Conservation (phyloP, 1,284 basidiomycete genomes). For the Ceratobasidium sp. region DNA sequence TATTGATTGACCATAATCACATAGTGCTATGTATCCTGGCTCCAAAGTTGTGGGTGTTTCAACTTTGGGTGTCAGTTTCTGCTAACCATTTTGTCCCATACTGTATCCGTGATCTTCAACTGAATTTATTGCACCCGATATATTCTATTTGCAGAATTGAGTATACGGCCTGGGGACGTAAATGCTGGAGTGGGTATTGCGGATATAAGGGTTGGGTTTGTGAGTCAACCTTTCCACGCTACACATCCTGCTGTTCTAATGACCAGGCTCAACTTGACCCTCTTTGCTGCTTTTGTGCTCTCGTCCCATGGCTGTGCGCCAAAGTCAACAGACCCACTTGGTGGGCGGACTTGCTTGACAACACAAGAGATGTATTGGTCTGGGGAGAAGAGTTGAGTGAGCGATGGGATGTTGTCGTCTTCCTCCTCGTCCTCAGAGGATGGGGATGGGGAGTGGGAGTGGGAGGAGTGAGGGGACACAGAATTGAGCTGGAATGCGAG, state of each 20-base stretch:
- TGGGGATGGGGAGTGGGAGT: constrained; percentile 59
- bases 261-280: constrained; percentile 93
- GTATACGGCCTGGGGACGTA: constrained; percentile 73
- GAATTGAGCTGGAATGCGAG: constrained; percentile 73
- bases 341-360: constrained; percentile 74
- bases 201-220: constrained; percentile 84
- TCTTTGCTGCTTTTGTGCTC: constrained; percentile 72
- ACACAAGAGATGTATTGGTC: constrained; percentile 89
- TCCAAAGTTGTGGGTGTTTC: too few relatives aligned
- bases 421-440: constrained; percentile 63
- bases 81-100: too few relatives aligned
- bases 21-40: too few relatives aligned
- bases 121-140: constrained; percentile 84
- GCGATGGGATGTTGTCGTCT: constrained; percentile 68
- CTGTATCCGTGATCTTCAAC: constrained; percentile 96
- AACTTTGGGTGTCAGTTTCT: too few relatives aligned
- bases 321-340: constrained; percentile 66
- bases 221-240: constrained; percentile 75
- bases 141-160: constrained; percentile 68
- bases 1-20: too few relatives aligned
- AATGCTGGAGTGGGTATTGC: constrained; percentile 77
- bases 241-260: constrained; percentile 85
- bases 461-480: constrained; percentile 51
- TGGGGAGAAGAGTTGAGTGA: constrained; percentile 80
- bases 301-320: constrained; percentile 71